Conservation (phyloP, 331 rosid species). For the Malus hybrid region DNA sequence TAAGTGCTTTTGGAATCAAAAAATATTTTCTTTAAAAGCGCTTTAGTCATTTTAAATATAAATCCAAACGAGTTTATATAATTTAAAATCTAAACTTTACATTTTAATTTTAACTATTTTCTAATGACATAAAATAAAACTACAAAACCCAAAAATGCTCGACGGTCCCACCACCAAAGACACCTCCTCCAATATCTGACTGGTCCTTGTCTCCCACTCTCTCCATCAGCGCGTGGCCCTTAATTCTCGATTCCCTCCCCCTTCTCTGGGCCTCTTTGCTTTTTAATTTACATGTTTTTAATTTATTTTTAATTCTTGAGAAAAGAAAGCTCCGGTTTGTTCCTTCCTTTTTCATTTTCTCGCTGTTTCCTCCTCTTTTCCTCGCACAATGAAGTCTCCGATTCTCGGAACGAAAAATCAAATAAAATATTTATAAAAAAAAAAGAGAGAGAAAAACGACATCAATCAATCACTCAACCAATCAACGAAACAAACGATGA, state of each 20-base stretch:
- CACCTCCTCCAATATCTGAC: background rate
- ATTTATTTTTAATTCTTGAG: too few relatives aligned
- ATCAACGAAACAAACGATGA: background rate
- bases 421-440: background rate
- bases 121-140: background rate
- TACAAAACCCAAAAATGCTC: background rate
- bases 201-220: constrained; percentile 28
- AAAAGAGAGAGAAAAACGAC: background rate
- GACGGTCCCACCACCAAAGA: background rate
- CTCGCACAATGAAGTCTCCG: too few relatives aligned
- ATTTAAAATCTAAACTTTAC: background rate
- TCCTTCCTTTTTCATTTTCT: background rate
- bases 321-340: background rate
- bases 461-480: background rate
- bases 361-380: constrained; percentile 9
- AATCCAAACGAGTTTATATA: too few relatives aligned
- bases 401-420: background rate
- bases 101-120: background rate
- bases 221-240: constrained; percentile 32
- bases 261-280: too few relatives aligned
- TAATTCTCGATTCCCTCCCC: constrained; percentile 1
- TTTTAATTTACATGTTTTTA: too few relatives aligned
- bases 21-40: too few relatives aligned
- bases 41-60: too few relatives aligned
- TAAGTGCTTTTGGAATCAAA: too few relatives aligned